Conservation (phyloP, 2,329 filamentous ascomycete species). For the Epichloe hybrida region DNA sequence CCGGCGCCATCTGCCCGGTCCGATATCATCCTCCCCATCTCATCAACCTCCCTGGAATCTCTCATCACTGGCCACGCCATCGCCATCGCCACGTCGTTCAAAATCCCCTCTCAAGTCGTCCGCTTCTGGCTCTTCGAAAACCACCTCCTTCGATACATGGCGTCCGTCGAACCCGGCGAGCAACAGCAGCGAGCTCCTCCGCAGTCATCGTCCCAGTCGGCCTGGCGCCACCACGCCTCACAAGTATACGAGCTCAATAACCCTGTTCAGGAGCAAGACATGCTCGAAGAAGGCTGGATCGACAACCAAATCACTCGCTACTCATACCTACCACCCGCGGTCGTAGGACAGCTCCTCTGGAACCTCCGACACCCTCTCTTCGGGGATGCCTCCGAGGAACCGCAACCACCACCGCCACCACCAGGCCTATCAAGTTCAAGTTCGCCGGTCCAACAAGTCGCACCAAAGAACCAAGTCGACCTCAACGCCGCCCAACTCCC, state of each 20-base stretch:
- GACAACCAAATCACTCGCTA: constrained; percentile 36
- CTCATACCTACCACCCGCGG: constrained; percentile 40
- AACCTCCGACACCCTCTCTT: constrained; percentile 42
- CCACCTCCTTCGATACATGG: constrained; percentile 45
- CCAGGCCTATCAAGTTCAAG: not conserved
- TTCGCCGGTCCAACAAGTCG: not conserved
- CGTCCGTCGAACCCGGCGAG: constrained; percentile 34
- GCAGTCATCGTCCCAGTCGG: constrained; percentile 1
- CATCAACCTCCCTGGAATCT: constrained; percentile 30
- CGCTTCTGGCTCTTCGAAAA: constrained; percentile 51
- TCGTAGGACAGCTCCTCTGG: constrained; percentile 42
- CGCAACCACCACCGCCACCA: not conserved
- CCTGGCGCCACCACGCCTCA: constrained; percentile 16
- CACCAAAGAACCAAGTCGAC: not conserved
- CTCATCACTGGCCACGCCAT: constrained; percentile 37
- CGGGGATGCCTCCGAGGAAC: constrained; percentile 12
- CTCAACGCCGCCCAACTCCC: not conserved
- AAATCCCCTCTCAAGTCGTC: constrained; percentile 37
- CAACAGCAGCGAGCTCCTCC: constrained; percentile 18
- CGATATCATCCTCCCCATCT: constrained; percentile 40
- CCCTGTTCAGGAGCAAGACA: constrained; percentile 35
- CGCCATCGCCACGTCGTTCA: constrained; percentile 42
- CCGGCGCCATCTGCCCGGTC: constrained; percentile 34
- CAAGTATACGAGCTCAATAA: constrained; percentile 51
- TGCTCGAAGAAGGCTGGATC: constrained; percentile 43